Conservation (phyloP, 768 basidiomycete species). For the Clitopilus passeckerianus region DNA sequence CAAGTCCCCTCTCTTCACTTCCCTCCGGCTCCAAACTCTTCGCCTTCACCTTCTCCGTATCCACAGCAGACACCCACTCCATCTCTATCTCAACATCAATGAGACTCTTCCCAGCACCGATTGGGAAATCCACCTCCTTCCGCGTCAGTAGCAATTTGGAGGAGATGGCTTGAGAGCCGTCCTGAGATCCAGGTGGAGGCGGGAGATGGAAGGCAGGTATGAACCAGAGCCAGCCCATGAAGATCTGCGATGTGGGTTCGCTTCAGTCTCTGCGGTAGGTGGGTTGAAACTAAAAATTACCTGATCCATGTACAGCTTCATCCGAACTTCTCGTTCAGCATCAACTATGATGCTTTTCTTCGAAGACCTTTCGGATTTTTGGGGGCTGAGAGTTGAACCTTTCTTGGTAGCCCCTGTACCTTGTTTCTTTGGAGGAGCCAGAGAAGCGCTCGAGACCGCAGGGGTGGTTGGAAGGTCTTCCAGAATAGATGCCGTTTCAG, state of each 20-base stretch:
- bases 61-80: constrained; percentile 30
- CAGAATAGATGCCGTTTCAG: constrained; percentile 34
- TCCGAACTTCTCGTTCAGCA: constrained; percentile 60
- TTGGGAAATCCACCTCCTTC: constrained; percentile 73
- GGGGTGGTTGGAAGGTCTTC: not conserved
- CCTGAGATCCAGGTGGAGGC: constrained; percentile 18
- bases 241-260: constrained; percentile 36
- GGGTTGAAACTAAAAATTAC: constrained; percentile 24
- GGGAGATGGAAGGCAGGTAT: constrained; percentile 81
- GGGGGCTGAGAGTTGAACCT: not conserved
- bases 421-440: not conserved
- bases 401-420: not conserved
- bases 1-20: not conserved
- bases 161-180: constrained; percentile 12
- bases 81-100: constrained; percentile 64
- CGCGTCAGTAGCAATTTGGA: constrained; percentile 40
- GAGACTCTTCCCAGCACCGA: constrained; percentile 66
- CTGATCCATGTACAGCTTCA: constrained; percentile 72
- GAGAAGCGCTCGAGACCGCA: not conserved
- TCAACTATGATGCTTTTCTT: constrained; percentile 54
- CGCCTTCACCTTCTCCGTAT: constrained; percentile 3
- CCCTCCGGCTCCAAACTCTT: not conserved
- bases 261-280: constrained; percentile 1
- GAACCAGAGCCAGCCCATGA: constrained; percentile 86
- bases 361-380: constrained; percentile 7